Base-by-base conservation (phyloP, 306 rosid species). In the Argentina anserina region DNA sequence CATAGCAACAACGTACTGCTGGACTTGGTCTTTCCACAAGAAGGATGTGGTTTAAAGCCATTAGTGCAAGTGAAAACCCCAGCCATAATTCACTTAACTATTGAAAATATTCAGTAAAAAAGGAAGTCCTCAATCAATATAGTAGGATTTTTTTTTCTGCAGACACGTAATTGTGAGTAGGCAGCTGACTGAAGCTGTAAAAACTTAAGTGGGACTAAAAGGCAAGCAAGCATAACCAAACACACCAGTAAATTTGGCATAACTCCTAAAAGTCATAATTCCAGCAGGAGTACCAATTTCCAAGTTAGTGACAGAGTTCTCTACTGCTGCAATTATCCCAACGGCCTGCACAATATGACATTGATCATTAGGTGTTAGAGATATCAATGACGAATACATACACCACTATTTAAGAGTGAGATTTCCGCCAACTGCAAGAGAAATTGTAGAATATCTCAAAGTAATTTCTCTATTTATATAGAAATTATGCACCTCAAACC, bases 21-120 rank as follows among this genome's bases (percentile, higher is more conserved):
- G 98, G 92, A 83, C 91, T 97, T 76, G 98, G 98, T 80, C 96
- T 93, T 64, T 92, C 85, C 75, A 93, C 92, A 20, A 97, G 96
- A 77, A 94, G 97, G 67, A 86, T 83, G 15, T 89, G 87, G 82
- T 94, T 94, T 21, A 94, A 80, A 80, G 83, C 89, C 79, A 94
- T 81, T 91, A 81, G 66, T 17, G 20, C 56, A 79, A n/a, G n/a
- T 55, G 43, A 34, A 86, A 71, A 75, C 60, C 31, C 50, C 26
- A 75, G 52, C 74, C 43, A 70, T 79, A 74, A 69, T 52, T 5
- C 39, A 39, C 18, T 11, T 21, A 65, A n/a, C n/a, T n/a, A n/a
- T n/a, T n/a, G n/a, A n/a, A n/a, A n/a, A n/a, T n/a, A n/a, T n/a
- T n/a, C n/a, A n/a, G n/a, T n/a, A n/a, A n/a, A n/a, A n/a, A n/a